These are phyloP conservation scores for Beta corolliflora DNA, from an alignment of 179 eudicot genomes.

Conservation along the genomic window DNA sequence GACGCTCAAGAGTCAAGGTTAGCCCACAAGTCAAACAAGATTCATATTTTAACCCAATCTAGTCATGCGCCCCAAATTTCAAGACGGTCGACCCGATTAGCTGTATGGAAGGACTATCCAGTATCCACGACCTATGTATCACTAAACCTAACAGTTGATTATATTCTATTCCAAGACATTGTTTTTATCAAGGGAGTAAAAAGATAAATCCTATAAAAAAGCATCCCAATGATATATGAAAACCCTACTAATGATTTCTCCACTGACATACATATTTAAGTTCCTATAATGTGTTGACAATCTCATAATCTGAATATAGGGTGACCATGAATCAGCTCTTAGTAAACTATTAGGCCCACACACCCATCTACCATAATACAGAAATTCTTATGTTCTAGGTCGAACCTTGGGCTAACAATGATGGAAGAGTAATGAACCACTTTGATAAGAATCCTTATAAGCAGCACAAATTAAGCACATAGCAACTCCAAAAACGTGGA, in stretches of 20 bases:
- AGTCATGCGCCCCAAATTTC: background rate
- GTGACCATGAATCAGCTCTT: background rate
- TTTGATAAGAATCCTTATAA: background rate
- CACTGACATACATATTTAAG: background rate
- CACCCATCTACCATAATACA: background rate
- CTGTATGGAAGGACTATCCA: background rate
- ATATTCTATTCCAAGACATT: too few relatives aligned
- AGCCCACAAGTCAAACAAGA: background rate
- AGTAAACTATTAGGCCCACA: too few relatives aligned
- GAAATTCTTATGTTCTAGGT: background rate
- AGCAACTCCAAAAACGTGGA: background rate
- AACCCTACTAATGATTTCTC: too few relatives aligned
- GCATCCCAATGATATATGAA: too few relatives aligned
- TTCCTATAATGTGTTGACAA: background rate
- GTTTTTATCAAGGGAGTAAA: too few relatives aligned
- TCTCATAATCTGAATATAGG: background rate
- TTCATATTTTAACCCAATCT: background rate
- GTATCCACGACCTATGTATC: background rate
- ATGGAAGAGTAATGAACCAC: background rate
- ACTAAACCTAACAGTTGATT: too few relatives aligned
- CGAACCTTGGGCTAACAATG: background rate
- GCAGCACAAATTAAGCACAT: background rate
- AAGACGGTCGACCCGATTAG: background rate
- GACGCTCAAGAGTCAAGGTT: background rate
- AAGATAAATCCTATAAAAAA: too few relatives aligned